Evolutionary conservation across 2,329 filamentous ascomycete species (phyloP).

Genomic region (Fusarium sambucinum): DNA sequence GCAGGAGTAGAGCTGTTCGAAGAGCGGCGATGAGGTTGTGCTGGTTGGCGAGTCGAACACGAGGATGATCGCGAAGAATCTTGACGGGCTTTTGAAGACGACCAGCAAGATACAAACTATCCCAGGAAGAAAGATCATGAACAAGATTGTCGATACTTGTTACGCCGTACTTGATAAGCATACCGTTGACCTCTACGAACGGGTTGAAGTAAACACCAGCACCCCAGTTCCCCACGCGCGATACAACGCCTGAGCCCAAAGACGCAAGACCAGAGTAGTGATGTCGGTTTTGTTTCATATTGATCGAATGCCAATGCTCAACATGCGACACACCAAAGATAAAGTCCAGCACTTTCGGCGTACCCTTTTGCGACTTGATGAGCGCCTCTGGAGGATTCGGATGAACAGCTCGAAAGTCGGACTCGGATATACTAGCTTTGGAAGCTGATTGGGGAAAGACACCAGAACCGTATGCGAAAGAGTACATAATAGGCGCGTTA

Average conservation of each 20-base stretch:
- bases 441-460: slow-evolving; percentile 84
- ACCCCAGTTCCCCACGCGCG: slow-evolving; percentile 88
- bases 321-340: slow-evolving; percentile 95
- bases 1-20: slow-evolving; percentile 86
- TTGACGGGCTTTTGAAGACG: slow-evolving; percentile 98
- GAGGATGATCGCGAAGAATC: slow-evolving; percentile 93
- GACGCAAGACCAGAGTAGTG: slow-evolving; percentile 91
- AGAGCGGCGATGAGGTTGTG: slow-evolving; percentile 94
- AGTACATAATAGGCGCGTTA: slow-evolving; percentile 91
- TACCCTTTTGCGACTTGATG: slow-evolving; percentile 84
- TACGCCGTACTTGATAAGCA: slow-evolving; percentile 97
- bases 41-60: slow-evolving; percentile 93
- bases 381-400: slow-evolving; percentile 85
- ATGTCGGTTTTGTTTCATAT: slow-evolving; percentile 86
- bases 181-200: slow-evolving; percentile 93
- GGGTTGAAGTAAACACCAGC: slow-evolving; percentile 99
- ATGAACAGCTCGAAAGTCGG: slow-evolving; percentile 75
- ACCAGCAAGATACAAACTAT: slow-evolving; percentile 95
- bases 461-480: slow-evolving; percentile 96
- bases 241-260: slow-evolving; percentile 86
- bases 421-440: slow-evolving; percentile 66
- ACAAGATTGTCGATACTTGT: slow-evolving; percentile 93
- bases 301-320: slow-evolving; percentile 97
- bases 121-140: slow-evolving; percentile 88
- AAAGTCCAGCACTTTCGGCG: slow-evolving; percentile 98